Evolutionary conservation across 2,329 filamentous ascomycete species (phyloP), one percentile per base, ranked within the genome.

Genomic region (Blastomyces percursus): DNA sequence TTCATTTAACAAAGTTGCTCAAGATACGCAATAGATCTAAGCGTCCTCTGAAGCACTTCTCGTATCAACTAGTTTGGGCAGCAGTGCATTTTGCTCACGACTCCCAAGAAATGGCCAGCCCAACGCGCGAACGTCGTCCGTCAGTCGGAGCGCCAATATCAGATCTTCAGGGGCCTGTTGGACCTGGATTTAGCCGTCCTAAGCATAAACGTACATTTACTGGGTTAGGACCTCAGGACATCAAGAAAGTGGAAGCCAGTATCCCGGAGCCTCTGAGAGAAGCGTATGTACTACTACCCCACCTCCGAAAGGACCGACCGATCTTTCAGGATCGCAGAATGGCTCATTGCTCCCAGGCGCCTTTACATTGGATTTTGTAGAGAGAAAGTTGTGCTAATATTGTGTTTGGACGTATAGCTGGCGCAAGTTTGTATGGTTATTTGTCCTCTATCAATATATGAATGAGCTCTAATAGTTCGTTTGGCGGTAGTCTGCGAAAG

Each of bases 151-250:
- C 90, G 69, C 92, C 92, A 56, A 87, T 96, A 69, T 85, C 89
- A 67, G 91, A 96, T 73, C 87, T 97, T 66, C 83, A 90, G 75
- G 92, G 91, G 67, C 87, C 90, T 21, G 85, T 96, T 63, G 88
- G 88, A n/a, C 91, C 91, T 50, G 87, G 87, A 51, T 93, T 95
- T 73, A 87, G 77, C 85, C 84, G 94, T 65, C 94, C 94, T 55
- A 99, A 97, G 80, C 94, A 99, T 80, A 96, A 91, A 82, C 86
- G 94, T 69, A 97, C 93, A n/a, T 89, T 90, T 68, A 99, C 94
- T 11, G 94, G 94, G 9, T 94, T 97, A 73, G 92, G 91, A 42
- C 84, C 91, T 35, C 81, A 84, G 44, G 94, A 99, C 73, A 96
- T 96, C 80, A 96, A 96, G 81, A 88, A 79, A 70, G 90, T 97